Evolutionary conservation across 2,329 filamentous ascomycete genomes (phyloP), one percentile per base, ranked within the genome.

Genomic region (Fusarium keratoplasticum): DNA sequence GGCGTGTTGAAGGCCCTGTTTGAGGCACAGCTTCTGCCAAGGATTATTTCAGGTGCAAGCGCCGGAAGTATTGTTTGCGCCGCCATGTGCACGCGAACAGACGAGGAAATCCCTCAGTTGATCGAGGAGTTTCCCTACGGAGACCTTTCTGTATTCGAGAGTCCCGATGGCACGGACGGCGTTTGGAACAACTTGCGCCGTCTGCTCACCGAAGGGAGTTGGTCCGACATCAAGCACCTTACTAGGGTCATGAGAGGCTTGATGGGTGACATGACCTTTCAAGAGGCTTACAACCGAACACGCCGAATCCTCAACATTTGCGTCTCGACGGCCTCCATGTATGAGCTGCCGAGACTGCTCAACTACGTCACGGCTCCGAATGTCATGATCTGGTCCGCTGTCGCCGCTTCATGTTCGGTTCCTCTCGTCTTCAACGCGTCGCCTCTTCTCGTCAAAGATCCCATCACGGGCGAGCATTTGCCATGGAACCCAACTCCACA

Each of bases 301-400:
- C 90, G 95, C 31, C 90, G 95, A 67, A 95, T 98, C 70, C 89
- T 98, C 79, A 98, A 98, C 81, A 98, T 98, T 40, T 95, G 94
- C 67, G 95, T 98, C 8, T 98, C 95, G 0, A 95, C 94, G 3
- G 93, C 94, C 2, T 94, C 94, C 18, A 89, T 96, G 64, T 96
- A 97, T 81, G 95, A 98, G 80, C 87, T 97, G 18, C 96, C 95
- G 0, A 88, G 94, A 40, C 86, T 98, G 0, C 87, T 98, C 76
- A 98, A 98, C 82, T 98, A 98, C 79, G 90, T 97, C 68, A 98
- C 96, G 0, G 93, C 96, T 0, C 95, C 96, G 0, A 96, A 98
- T 80, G 95, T 98, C 62, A 90, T 98, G 84, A 95, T 98, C 64
- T 98, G 95, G 95, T 98, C 95, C 18, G 96, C 96, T 36, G 95